A percentile compares a stretch with the other conserved stretches of the same genome.
Evolutionary conservation across 495 filamentous ascomycete species (phyloP).

Genomic region (Xanthoparmelia taractica): DNA sequence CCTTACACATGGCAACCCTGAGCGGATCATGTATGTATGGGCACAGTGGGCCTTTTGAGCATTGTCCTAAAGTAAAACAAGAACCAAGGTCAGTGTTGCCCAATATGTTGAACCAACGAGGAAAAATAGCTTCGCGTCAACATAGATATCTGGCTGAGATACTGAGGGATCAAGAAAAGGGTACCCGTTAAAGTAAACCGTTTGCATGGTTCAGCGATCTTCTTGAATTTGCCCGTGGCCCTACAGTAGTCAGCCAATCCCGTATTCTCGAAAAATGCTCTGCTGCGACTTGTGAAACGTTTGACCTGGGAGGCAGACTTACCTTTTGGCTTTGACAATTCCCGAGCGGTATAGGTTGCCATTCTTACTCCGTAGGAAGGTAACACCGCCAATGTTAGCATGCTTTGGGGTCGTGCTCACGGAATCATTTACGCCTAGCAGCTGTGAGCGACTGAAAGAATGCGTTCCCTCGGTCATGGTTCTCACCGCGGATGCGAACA

Average conservation of each 20-base stretch:
- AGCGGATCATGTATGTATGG: slow-evolving; percentile 76
- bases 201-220: slow-evolving; percentile 75
- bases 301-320: slow-evolving; percentile 30
- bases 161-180: slow-evolving; percentile 31
- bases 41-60: slow-evolving; percentile 70
- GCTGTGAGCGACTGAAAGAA: slow-evolving; percentile 38
- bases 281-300: background rate
- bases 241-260: slow-evolving; percentile 19
- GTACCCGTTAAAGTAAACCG: slow-evolving; percentile 90
- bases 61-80: slow-evolving; percentile 54
- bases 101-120: background rate
- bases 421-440: slow-evolving; percentile 53
- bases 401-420: slow-evolving; percentile 70
- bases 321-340: slow-evolving; percentile 59
- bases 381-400: slow-evolving; percentile 70
- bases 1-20: slow-evolving; percentile 87
- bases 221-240: slow-evolving; percentile 40
- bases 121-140: slow-evolving; percentile 9
- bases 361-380: slow-evolving; percentile 81
- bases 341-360: slow-evolving; percentile 81
- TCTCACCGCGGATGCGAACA: slow-evolving; percentile 63
- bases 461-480: background rate
- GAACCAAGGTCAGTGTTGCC: slow-evolving; percentile 31
- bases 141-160: background rate
- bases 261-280: background rate